Base-by-base conservation (phyloP, 208 protist species). In the Tetramitus jugosus region DNA sequence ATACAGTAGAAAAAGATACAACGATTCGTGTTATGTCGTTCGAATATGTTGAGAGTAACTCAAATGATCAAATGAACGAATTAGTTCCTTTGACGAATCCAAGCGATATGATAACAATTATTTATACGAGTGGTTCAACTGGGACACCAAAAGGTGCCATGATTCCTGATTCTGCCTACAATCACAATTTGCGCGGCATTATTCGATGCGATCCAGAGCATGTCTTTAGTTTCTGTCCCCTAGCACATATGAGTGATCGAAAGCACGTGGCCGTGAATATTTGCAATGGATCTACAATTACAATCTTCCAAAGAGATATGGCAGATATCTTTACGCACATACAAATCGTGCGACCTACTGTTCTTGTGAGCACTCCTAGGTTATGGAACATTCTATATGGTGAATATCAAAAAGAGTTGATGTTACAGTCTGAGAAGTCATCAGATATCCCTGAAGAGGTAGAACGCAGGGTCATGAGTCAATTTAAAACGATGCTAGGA, bases 191-290 rank as follows among this genome's bases (percentile, higher is more conserved):
- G 1, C 29, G 40, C 7, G 40, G 31, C 17, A 29, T 42, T 40
- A 39, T 13, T 40, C 14, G 20, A n/a, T n/a, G 35, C 29, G 8
- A 60, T 60, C 45, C 68, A 60, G 35, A 33, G 60, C 17, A 35
- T n/a, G 7, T 40, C 29, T 60, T 75, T 37, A 60, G 43, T 4
- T 75, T 75, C n/a, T 60, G 23, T 60, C 68, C 68, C n/a, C n/a
- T 75, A 7, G 43, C 43, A n/a, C 68, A 75, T 43, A 75, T 75
- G 68, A 26, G n/a, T 35, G 68, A 60, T 3, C 29, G 68, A n/a
- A 52, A 75, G 39, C 45, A 42, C n/a, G 8, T 37, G 17, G 3
- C 29, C 4, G 23, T 60, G 13, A 6, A 4, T 3, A 1, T 52
- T 1, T 52, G 43, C 60, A 45, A 75, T 40, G 68, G 68, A 60